These are phyloP conservation scores for Cordyceps farinosa DNA, from an alignment of 2,329 filamentous ascomycete genomes.

Conservation along the genomic window DNA sequence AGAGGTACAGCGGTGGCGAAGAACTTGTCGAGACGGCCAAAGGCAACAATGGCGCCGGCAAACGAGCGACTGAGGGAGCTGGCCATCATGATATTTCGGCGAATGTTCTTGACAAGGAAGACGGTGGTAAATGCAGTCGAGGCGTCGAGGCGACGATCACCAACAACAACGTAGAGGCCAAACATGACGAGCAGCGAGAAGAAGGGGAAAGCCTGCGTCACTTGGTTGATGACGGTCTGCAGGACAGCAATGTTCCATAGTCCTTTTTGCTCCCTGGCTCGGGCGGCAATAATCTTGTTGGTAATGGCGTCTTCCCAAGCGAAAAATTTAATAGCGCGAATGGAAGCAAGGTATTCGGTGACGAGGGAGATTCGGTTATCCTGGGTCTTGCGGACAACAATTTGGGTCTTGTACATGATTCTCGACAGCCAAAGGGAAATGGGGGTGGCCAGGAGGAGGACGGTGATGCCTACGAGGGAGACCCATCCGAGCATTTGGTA, in stretches of 20 bases:
- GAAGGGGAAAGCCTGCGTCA: conserved; percentile 51
- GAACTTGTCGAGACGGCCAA: conserved; percentile 52
- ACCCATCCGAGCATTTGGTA: conserved; percentile 56
- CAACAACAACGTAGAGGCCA: conserved; percentile 46
- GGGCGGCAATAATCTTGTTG: conserved; percentile 47
- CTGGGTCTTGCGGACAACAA: conserved; percentile 51
- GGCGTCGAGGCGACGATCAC: conserved; percentile 47
- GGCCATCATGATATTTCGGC: conserved; percentile 49
- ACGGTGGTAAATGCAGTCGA: conserved; percentile 57
- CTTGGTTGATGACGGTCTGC: conserved; percentile 43
- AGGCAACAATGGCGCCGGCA: conserved; percentile 38
- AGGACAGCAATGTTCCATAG: conserved; percentile 52
- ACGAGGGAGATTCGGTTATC: conserved; percentile 55
- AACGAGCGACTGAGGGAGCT: conserved; percentile 40
- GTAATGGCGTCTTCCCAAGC: conserved; percentile 55
- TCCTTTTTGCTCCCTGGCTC: conserved; percentile 49
- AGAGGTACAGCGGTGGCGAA: conserved; percentile 49
- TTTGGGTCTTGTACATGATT: conserved; percentile 48
- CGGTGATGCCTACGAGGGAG: conserved; percentile 48
- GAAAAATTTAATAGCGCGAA: conserved; percentile 59
- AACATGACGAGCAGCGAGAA: conserved; percentile 53
- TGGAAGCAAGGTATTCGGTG: conserved; percentile 55
- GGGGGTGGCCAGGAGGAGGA: conserved; percentile 47
- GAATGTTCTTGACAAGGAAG: conserved; percentile 50
- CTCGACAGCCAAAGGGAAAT: conserved; percentile 48